Evolutionary conservation across 2,329 filamentous ascomycete species (phyloP).

Genomic region (Ophiocordyceps sinensis): DNA sequence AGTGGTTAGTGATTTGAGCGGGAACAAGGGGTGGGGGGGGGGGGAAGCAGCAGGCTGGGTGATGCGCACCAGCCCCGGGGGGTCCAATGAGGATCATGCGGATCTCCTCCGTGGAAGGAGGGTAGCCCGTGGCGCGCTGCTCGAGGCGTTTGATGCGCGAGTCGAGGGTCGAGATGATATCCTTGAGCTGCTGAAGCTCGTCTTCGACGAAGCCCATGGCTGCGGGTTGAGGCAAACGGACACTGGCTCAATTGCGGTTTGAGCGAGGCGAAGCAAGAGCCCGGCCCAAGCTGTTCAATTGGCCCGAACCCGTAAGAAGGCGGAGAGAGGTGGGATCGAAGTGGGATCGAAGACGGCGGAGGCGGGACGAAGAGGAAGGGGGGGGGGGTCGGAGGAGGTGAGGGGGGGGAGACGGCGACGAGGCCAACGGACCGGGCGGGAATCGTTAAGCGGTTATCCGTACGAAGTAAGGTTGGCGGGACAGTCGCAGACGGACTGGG

Average conservation of each 20-base stretch:
- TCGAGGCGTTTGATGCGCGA: slow-evolving; percentile 77
- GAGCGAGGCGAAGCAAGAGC: background rate
- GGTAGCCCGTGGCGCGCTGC: slow-evolving; percentile 46
- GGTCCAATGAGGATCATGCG: slow-evolving; percentile 97
- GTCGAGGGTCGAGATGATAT: slow-evolving; percentile 72
- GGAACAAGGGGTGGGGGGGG: background rate
- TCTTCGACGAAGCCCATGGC: slow-evolving; percentile 83
- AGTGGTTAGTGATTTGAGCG: background rate
- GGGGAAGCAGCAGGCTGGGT: no score
- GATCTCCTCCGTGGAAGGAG: slow-evolving; percentile 47
- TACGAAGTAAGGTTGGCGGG: background rate
- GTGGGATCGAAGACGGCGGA: background rate
- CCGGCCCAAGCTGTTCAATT: background rate
- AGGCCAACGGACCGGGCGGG: background rate
- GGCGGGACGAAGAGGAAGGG: slow-evolving; percentile 1
- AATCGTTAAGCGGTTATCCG: background rate
- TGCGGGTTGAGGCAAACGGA: slow-evolving; percentile 12
- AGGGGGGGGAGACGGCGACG: slow-evolving; percentile 3
- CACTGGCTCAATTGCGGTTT: background rate
- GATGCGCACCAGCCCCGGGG: slow-evolving; percentile 74
- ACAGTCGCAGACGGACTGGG: background rate
- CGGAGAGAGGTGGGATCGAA: background rate
- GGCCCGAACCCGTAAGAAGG: background rate
- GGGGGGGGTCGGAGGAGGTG: background rate
- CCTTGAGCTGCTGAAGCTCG: slow-evolving; percentile 72